phyloP scores from a whole-genome alignment of 78 protist species.

The Anaeramoeba flamelloides region DNA sequence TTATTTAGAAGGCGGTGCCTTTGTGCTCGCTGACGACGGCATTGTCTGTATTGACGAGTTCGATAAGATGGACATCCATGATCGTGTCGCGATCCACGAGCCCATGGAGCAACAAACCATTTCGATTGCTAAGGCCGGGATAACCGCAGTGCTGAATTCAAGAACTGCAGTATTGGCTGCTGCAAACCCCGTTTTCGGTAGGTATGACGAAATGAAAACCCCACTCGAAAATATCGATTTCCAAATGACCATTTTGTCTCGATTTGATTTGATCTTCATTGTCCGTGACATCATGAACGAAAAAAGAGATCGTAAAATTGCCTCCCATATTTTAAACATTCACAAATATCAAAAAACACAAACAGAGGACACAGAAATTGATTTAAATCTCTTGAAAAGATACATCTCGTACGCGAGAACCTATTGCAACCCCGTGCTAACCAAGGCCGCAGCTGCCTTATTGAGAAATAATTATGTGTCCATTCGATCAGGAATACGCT shows the following conservation, averaged over 20 bases:
- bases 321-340: conserved; percentile 1
- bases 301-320: conserved; percentile 39
- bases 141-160: conserved; percentile 92
- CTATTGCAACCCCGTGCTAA: conserved; percentile 51
- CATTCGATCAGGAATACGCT: conserved; percentile 1
- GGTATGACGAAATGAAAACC: conserved; percentile 68
- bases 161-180: conserved; percentile 98
- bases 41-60: conserved; percentile 95
- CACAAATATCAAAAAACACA: conserved; percentile 13
- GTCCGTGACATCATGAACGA: conserved; percentile 57
- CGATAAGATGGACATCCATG: conserved; percentile 81
- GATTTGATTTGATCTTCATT: conserved; percentile 96
- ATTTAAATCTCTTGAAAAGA: conserved; percentile 4
- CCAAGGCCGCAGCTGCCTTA: conserved; percentile 40
- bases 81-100: conserved; percentile 89
- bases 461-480: conserved; percentile 37
- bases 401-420: conserved; percentile 50
- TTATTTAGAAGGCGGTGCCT: conserved; percentile 96
- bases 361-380: conserved; percentile 1
- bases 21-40: conserved; percentile 96
- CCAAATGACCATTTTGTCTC: conserved; percentile 89
- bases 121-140: conserved; percentile 96
- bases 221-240: conserved; percentile 48
- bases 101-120: conserved; percentile 99
- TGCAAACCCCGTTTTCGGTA: conserved; percentile 93